Evolutionary conservation across 2,329 filamentous ascomycete genomes (phyloP).

Genomic region (Aplosporella prunicola): DNA sequence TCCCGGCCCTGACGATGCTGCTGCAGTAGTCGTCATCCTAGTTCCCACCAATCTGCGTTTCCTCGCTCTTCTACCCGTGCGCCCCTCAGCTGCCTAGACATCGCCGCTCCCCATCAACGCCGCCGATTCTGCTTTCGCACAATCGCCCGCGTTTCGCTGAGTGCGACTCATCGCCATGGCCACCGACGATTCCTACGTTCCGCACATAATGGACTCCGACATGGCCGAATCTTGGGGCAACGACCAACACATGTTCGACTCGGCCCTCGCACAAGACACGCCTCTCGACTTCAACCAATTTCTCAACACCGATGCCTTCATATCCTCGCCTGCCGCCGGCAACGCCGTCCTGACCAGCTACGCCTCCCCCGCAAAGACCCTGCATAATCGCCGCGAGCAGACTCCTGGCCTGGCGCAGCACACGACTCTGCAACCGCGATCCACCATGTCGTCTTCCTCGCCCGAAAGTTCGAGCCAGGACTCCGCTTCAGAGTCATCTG

Average conservation of each 20-base stretch:
- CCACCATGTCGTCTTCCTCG: constrained; percentile 20
- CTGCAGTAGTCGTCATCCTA: not conserved
- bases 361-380: constrained; percentile 5
- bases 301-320: constrained; percentile 7
- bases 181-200: constrained; percentile 10
- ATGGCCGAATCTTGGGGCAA: constrained; percentile 16
- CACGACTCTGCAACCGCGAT: constrained; percentile 12
- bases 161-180: constrained; percentile 9
- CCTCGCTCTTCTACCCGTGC: not conserved
- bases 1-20: not conserved
- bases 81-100: not conserved
- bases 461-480: constrained; percentile 34
- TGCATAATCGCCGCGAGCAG: constrained; percentile 2
- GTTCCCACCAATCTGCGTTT: no score
- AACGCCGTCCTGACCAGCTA: not conserved
- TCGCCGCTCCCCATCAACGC: not conserved
- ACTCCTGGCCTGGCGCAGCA: constrained; percentile 4
- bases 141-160: no score
- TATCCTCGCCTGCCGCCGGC: constrained; percentile 5
- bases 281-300: constrained; percentile 6
- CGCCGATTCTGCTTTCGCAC: not conserved
- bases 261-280: constrained; percentile 8
- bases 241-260: constrained; percentile 18
- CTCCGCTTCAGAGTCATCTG: constrained; percentile 33
- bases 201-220: constrained; percentile 14